Conservation (phyloP, 371 early-diverging fungal species). For the Mortierella sp. region DNA sequence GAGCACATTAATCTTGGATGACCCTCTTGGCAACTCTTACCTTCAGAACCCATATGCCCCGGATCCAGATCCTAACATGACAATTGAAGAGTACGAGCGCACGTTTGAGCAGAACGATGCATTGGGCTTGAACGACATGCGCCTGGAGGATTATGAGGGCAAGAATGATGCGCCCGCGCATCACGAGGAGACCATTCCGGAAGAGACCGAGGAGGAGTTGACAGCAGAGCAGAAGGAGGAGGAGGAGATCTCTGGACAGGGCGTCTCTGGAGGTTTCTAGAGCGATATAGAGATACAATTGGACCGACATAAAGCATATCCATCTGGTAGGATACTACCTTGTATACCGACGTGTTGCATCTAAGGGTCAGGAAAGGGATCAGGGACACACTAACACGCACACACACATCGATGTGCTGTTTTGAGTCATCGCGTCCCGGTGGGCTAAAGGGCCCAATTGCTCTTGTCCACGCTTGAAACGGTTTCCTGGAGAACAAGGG, state of each 20-base stretch:
- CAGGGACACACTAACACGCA: too few relatives aligned
- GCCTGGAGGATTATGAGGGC: slow-evolving; percentile 66
- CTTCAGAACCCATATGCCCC: slow-evolving; percentile 94
- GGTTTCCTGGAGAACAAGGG: too few relatives aligned
- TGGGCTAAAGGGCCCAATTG: too few relatives aligned
- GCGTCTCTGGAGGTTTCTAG: slow-evolving; percentile 49
- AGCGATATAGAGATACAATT: too few relatives aligned
- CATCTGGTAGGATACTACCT: too few relatives aligned
- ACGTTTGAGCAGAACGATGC: slow-evolving; percentile 87
- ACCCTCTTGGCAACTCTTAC: slow-evolving; percentile 91
- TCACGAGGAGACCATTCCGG: slow-evolving; percentile 1
- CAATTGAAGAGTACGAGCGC: slow-evolving; percentile 86
- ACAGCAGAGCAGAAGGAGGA: slow-evolving; percentile 37
- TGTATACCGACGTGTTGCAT: too few relatives aligned
- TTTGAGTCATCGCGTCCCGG: too few relatives aligned
- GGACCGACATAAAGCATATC: too few relatives aligned
- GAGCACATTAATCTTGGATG: slow-evolving; percentile 82
- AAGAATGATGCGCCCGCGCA: not conserved
- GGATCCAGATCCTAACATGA: slow-evolving; percentile 94
- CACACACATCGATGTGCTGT: too few relatives aligned
- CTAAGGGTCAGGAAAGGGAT: too few relatives aligned
- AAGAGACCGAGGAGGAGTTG: slow-evolving; percentile 18
- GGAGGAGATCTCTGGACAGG: slow-evolving; percentile 42
- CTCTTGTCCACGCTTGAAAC: too few relatives aligned
- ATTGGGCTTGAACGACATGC: slow-evolving; percentile 90